These are phyloP conservation scores for Pyricularia pennisetigena DNA, from an alignment of 2,329 filamentous ascomycete species.

Conservation along the genomic window DNA sequence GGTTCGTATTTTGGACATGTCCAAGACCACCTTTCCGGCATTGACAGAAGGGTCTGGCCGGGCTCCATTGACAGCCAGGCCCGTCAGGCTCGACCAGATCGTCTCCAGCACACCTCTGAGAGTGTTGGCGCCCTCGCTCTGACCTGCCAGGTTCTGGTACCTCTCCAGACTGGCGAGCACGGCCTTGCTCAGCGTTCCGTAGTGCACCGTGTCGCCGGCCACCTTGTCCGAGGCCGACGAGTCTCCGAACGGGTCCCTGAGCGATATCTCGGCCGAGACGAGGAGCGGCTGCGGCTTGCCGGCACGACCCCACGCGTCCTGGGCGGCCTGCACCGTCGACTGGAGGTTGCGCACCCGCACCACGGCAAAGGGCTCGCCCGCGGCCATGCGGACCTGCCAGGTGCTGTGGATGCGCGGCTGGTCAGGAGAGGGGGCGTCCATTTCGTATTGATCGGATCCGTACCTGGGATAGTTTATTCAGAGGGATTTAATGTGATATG, in stretches of 20 bases:
- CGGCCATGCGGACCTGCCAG: constrained; percentile 26
- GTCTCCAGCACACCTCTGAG: constrained; percentile 23
- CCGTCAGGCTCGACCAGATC: constrained; percentile 27
- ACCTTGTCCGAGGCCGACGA: constrained; percentile 52
- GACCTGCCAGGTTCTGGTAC: constrained; percentile 4
- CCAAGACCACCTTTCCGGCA: constrained; percentile 18
- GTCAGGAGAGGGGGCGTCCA: not conserved
- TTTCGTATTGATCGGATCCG: not conserved
- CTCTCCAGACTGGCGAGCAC: constrained; percentile 37
- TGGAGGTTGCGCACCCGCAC: constrained; percentile 56
- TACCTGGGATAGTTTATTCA: not conserved
- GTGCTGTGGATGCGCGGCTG: constrained; percentile 19
- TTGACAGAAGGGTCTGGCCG: constrained; percentile 7
- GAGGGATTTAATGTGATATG: not conserved
- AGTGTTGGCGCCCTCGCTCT: constrained; percentile 8
- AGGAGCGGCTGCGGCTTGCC: constrained; percentile 50
- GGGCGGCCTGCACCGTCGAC: constrained; percentile 42
- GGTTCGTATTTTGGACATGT: constrained; percentile 26
- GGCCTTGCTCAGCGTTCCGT: constrained; percentile 59
- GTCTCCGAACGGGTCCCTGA: constrained; percentile 44
- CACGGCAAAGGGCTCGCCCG: constrained; percentile 35
- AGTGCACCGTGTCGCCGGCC: constrained; percentile 63
- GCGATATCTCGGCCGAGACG: constrained; percentile 48
- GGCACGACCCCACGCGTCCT: constrained; percentile 58
- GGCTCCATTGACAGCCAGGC: constrained; percentile 20